Base-by-base conservation (phyloP, 169 alveolate genomes). In the Babesia gibsoni region DNA sequence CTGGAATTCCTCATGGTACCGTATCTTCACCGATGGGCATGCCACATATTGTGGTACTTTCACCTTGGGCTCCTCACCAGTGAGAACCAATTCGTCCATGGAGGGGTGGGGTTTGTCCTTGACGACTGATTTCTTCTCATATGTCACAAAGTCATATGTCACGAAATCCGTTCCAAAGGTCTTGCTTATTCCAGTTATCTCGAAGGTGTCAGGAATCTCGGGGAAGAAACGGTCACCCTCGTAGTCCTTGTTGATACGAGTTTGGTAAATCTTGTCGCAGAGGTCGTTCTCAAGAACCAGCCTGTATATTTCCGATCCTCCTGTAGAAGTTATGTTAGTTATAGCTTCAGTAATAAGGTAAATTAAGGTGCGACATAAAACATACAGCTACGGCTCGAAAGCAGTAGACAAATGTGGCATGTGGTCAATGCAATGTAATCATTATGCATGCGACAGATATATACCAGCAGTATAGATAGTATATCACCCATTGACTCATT, bases 1-100 rank as follows among this genome's bases (percentile, higher is more conserved):
- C 78, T 97, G 97, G 73, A 89, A 91, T 85, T 97, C 99, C 46
- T 92, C 91, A 78, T 94, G 98, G 36, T 83, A 63, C 27, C 92
- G 84, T 36, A 43, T 33, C 69, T 53, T 93, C 83, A 56, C 59
- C 66, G 57, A 54, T 20, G 89, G 94, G 52, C 85, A 82, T 18
- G 91, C 87, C 45, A 63, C 37, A 65, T 69, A 79, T 27, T 74
- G 56, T 0, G 77, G 78, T 6, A 29, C 23, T 32, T 45, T 74
- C 10, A 14, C 45, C 20, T n/a, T 41, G 53, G 33, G 39, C 67
- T 72, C 78, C 53, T 52, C 52, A 48, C 75, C 50, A 46, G 90
- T 52, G 65, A 68, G 48, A 41, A 82, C 12, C 61, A 67, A 54
- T 52, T 73, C 67, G 23, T 59, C 83, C 25, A 70, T 32, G 12